Base-by-base conservation (phyloP, 2,329 filamentous ascomycete species). In the Xylaria sp. region DNA sequence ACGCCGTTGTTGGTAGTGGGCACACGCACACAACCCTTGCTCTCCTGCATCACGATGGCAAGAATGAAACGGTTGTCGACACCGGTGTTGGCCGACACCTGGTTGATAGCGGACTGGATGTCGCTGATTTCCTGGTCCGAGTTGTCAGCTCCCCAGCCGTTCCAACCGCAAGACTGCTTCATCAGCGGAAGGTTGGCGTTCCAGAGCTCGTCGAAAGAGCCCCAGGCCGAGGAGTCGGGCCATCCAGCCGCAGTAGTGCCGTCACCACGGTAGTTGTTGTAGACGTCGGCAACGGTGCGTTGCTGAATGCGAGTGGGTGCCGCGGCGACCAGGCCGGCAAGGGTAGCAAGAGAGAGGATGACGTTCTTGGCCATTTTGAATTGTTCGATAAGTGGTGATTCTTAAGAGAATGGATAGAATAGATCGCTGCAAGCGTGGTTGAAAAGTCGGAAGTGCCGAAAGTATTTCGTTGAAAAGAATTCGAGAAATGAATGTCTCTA, bases 1-100 rank as follows among this genome's bases (percentile, higher is more conserved):
- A 79, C 77, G 15, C 76, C 76, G 66, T 79, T 74, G 73, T 76
- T 69, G 42, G 78, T 79, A 19, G 78, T 79, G 1, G 66, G 71
- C 21, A 74, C 78, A 28, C 79, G 78, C 17, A 81, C 78, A 68
- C 79, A 81, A 42, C 79, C 79, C 60, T 75, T 75, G 64, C 75
- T 78, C 67, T 82, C 79, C 66, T 82, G 79, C 73, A 82, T 75
- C 38, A 81, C 65, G 60, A 81, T 72, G n/a, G 78, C 76, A 14
- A 82, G 71, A 64, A 82, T 78, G 63, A 79, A 78, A 50, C 79
- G 77, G 40, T 71, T 65, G 63, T 80, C 78, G 31, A 81, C 69
- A 15, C 69, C 65, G 0, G 70, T 67, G 6, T 61, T 52, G 7
- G 49, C 51, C 3, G 77, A 70, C 6, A 78, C 73, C 12, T 66